A percentile compares a stretch with the other conserved stretches of the same genome.
phyloP scores from a whole-genome alignment of 495 filamentous ascomycete species.

The Daldinia grandis region DNA sequence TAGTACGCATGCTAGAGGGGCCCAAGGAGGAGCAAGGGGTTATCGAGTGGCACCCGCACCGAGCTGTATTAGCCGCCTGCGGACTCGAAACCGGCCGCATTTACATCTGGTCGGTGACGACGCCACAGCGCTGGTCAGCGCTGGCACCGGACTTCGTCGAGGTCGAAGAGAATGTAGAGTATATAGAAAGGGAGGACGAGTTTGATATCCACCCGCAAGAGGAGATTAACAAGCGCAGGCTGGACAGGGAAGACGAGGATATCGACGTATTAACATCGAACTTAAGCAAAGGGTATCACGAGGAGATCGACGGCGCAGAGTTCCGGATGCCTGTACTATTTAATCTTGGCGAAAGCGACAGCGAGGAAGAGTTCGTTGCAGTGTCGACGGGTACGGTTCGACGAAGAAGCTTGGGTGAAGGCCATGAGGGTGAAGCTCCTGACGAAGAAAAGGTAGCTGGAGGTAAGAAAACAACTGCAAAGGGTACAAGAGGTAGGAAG shows the following conservation, averaged over 20 bases:
- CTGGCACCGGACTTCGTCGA: constrained; percentile 96
- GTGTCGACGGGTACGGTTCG: constrained; percentile 86
- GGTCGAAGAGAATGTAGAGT: constrained; percentile 98
- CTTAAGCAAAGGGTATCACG: constrained; percentile 64
- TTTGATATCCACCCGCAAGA: constrained; percentile 97
- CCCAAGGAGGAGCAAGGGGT: constrained; percentile 93
- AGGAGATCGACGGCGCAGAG: constrained; percentile 59
- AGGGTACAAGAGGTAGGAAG: constrained; percentile 43
- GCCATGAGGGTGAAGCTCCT: constrained; percentile 51
- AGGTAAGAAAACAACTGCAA: constrained; percentile 46
- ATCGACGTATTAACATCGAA: constrained; percentile 87
- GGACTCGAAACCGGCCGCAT: constrained; percentile 89
- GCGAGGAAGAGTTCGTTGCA: constrained; percentile 88
- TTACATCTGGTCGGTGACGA: constrained; percentile 91
- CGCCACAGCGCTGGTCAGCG: constrained; percentile 94
- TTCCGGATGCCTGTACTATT: constrained; percentile 91
- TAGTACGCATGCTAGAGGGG: constrained; percentile 95
- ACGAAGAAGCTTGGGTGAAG: constrained; percentile 67
- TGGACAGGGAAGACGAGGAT: constrained; percentile 85
- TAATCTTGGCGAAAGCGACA: constrained; percentile 76
- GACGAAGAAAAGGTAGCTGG: constrained; percentile 48
- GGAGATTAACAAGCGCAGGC: constrained; percentile 87
- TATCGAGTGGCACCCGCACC: constrained; percentile 94
- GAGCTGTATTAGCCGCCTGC: constrained; percentile 87
- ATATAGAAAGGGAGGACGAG: constrained; percentile 93